phyloP scores from a whole-genome alignment of 2,329 filamentous ascomycete species.

The Furcasterigmium sp. region DNA sequence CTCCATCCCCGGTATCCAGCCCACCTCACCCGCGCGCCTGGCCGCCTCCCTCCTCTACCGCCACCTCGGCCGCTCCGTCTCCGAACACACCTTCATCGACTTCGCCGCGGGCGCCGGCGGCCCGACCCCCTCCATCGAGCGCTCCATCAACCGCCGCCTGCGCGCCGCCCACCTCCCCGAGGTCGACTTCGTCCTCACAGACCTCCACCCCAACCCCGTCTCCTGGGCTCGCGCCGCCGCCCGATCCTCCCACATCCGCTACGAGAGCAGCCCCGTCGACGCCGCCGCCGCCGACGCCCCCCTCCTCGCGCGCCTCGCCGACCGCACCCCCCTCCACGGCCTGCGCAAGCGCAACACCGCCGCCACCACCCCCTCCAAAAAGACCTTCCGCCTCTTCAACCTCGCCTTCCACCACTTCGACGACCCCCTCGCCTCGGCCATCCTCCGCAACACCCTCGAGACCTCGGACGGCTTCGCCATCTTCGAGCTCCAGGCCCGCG shows the following conservation, averaged over 20 bases:
- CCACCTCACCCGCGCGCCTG: constrained; percentile 51
- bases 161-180: constrained; percentile 16
- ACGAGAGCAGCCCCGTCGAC: constrained; percentile 57
- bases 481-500: constrained; percentile 69
- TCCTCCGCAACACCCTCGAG: constrained; percentile 59
- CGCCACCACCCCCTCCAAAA: constrained; percentile 23
- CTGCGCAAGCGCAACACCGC: background rate
- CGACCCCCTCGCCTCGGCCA: constrained; percentile 53
- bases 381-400: constrained; percentile 66
- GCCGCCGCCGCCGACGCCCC: constrained; percentile 53
- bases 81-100: constrained; percentile 62
- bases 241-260: constrained; percentile 51
- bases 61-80: constrained; percentile 39
- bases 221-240: constrained; percentile 52
- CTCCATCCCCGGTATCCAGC: constrained; percentile 52
- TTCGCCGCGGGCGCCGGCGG: constrained; percentile 73
- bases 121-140: constrained; percentile 61
- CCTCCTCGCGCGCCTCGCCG: constrained; percentile 28
- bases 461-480: constrained; percentile 65
- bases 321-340: background rate
- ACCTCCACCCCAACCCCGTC: constrained; percentile 58
- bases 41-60: constrained; percentile 52
- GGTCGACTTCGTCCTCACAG: constrained; percentile 59
- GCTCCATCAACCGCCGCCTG: constrained; percentile 46
- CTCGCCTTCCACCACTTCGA: constrained; percentile 75